Conservation (phyloP, 1,284 basidiomycete genomes). For the Meira miltonrushii region DNA sequence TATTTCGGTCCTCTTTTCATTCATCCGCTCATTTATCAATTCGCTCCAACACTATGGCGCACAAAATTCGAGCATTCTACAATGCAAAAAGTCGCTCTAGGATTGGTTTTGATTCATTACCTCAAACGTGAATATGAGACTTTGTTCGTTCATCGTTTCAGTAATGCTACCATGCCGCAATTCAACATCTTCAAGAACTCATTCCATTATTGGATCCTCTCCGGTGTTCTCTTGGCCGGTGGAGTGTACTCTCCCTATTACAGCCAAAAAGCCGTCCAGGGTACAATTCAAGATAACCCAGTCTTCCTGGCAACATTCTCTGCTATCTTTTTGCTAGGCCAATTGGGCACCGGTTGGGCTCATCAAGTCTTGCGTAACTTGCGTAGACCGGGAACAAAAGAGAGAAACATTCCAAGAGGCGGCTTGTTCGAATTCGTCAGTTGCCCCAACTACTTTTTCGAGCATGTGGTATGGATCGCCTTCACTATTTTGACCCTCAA, state of each 20-base stretch:
- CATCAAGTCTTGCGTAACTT: constrained; percentile 78
- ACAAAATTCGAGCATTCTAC: constrained; percentile 65
- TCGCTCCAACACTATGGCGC: constrained; percentile 64
- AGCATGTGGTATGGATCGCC: constrained; percentile 69
- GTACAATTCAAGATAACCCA: constrained; percentile 66
- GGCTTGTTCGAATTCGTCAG: constrained; percentile 75
- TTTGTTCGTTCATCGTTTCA: constrained; percentile 76
- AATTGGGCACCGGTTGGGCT: constrained; percentile 78
- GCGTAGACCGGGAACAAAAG: constrained; percentile 72
- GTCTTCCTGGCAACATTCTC: constrained; percentile 69
- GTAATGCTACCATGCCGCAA: constrained; percentile 86
- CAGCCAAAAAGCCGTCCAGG: constrained; percentile 67
- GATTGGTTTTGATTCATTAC: constrained; percentile 78
- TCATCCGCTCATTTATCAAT: constrained; percentile 78
- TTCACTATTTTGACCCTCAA: constrained; percentile 68
- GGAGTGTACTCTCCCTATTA: constrained; percentile 52
- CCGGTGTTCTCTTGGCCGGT: constrained; percentile 57
- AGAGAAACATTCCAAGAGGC: constrained; percentile 74
- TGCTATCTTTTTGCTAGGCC: constrained; percentile 60
- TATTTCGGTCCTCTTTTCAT: constrained; percentile 76
- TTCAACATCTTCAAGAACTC: constrained; percentile 78
- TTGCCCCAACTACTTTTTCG: constrained; percentile 94
- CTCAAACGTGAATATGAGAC: constrained; percentile 90
- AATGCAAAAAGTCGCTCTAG: constrained; percentile 75
- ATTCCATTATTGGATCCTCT: constrained; percentile 62